Base-by-base conservation (phyloP, 1,284 basidiomycete genomes). In the Cutaneotrichosporon mucoides region DNA sequence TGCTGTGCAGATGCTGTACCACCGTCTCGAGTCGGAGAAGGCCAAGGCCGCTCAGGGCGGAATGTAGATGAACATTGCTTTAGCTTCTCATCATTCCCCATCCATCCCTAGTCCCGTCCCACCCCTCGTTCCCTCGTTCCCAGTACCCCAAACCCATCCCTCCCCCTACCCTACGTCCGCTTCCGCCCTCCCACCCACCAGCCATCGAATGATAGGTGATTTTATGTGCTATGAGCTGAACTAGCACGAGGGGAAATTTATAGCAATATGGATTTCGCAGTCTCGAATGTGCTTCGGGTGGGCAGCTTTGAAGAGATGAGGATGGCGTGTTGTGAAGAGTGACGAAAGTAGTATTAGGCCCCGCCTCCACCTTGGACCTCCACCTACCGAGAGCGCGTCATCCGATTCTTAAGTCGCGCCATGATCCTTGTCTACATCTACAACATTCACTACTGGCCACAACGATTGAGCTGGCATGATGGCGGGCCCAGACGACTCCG, bases 1-100 rank as follows among this genome's bases (percentile, higher is more conserved):
- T 84, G 96, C 96, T 4, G 92, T 99, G 35, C 88, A 91, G 68
- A 77, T 99, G 68, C 81, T 99, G 69, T 97, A 97, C 77, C 59
- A 68, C 67, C 62, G 67, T 33, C 61, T 67, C 43, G 65, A 68
- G 59, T 46, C 63, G 1, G 65, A 68, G 59, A 70, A 67, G 61
- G 62, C 62, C 47, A 64, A 64, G 57, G 59, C 59, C 36, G 56
- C 59, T 15, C 45, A 49, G 50, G 53, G 49, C 16, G 49, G 37
- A 5, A 34, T 51, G 38, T 51, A 51, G 38, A 41, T 10, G 11
- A 48, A 33, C 33, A 48, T 33, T 12, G 6, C 24, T 33, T 24
- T 24, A 24, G 24, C 24, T 24, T 24, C 24, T 24, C 24, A 24
- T 24, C 24, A 24, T 24, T 24, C 24, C 24, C 24, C 24, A 24